Conservation (phyloP, 345 rosid genomes). For the Sisymbrium irio region DNA sequence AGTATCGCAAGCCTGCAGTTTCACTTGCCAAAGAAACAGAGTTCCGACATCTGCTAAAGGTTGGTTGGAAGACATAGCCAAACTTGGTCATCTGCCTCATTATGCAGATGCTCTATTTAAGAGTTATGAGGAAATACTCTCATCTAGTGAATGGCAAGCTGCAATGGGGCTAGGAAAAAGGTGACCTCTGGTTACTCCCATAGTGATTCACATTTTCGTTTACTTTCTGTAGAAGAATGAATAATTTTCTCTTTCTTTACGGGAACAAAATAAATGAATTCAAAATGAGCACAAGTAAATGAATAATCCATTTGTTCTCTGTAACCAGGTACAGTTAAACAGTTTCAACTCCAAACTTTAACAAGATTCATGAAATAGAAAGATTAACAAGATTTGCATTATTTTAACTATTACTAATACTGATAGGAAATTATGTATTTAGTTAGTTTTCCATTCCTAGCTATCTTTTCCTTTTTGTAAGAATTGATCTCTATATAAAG, state of each 20-base stretch:
- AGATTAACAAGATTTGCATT: no score
- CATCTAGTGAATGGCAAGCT: conserved; percentile 96
- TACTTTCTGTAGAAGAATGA: neutral
- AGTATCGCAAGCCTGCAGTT: conserved; percentile 89
- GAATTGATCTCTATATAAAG: no score
- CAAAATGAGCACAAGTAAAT: neutral
- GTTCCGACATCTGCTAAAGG: conserved; percentile 47
- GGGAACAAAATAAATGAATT: neutral
- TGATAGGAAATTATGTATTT: no score
- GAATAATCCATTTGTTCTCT: neutral
- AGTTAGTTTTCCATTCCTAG: no score
- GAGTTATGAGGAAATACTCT: conserved; percentile 84
- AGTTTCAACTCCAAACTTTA: conserved; percentile 6
- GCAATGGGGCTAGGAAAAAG: conserved; percentile 90
- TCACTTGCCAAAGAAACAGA: conserved; percentile 66
- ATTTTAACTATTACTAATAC: no score
- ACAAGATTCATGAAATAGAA: no score
- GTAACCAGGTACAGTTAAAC: conserved; percentile 4
- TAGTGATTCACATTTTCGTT: neutral
- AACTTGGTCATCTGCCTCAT: conserved; percentile 88
- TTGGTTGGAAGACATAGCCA: conserved; percentile 71
- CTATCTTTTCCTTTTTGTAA: no score
- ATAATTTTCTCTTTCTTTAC: no score
- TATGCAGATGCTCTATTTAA: conserved; percentile 90
- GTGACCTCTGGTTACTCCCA: conserved; percentile 34